Evolutionary conservation across 345 rosid genomes (phyloP).

Genomic region (Arabidopsis thaliana): DNA sequence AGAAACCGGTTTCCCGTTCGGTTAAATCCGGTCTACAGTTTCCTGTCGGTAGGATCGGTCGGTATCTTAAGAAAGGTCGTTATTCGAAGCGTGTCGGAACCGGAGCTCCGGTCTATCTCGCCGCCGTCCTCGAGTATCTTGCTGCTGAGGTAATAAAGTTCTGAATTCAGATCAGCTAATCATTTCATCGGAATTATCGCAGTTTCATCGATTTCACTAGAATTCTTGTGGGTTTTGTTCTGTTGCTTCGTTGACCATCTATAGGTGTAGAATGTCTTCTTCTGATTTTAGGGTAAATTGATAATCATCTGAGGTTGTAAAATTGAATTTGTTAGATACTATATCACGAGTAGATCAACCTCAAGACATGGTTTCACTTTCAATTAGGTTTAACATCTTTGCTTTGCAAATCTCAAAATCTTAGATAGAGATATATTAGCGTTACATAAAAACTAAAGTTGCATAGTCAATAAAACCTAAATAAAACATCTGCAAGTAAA

Average conservation of each 20-base stretch:
- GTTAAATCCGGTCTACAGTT: slow-evolving; percentile 79
- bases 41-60: slow-evolving; percentile 82
- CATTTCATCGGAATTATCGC: not conserved
- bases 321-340: not conserved
- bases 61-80: slow-evolving; percentile 78
- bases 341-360: not conserved
- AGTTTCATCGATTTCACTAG: not conserved
- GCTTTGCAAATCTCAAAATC: not conserved
- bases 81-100: slow-evolving; percentile 69
- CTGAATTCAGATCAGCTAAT: not conserved
- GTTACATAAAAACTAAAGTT: not conserved
- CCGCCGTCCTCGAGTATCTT: slow-evolving; percentile 81
- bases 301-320: not conserved
- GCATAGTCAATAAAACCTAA: not conserved
- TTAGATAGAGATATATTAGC: too few species aligned
- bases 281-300: not conserved
- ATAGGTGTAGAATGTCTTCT: not conserved
- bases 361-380: not conserved
- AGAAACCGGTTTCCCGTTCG: slow-evolving; percentile 81
- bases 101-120: slow-evolving; percentile 83
- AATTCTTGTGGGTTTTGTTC: not conserved
- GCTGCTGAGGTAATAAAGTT: slow-evolving; percentile 67
- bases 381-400: not conserved
- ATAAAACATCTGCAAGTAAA: not conserved
- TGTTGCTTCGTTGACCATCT: slow-evolving; percentile 14